Evolutionary conservation across 371 early-diverging fungal species (phyloP).

Genomic region (Fennellomyces sp.): DNA sequence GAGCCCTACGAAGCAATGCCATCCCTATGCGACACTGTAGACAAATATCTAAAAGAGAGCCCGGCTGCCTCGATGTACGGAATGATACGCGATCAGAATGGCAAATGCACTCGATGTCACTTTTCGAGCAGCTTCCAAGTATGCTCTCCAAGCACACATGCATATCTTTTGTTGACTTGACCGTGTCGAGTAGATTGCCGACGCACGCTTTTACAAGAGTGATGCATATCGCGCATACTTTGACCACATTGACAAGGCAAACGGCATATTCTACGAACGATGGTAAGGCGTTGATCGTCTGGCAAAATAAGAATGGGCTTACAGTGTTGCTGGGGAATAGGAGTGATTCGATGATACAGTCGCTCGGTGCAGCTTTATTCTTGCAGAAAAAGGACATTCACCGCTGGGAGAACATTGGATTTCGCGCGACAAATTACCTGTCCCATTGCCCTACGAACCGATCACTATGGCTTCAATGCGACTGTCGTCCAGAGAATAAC

Average conservation of each 20-base stretch:
- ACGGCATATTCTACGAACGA: constrained; percentile 94
- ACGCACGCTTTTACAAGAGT: constrained; percentile 33
- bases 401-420: constrained; percentile 45
- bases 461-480: constrained; percentile 23
- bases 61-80: constrained; percentile 15
- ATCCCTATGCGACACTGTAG: constrained; percentile 71
- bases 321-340: constrained; percentile 10
- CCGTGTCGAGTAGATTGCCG: constrained; percentile 25
- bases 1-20: constrained; percentile 68
- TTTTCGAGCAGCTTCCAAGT: constrained; percentile 71
- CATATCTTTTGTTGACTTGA: neutral
- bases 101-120: constrained; percentile 70
- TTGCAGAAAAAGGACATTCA: constrained; percentile 43
- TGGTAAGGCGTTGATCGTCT: too few species aligned
- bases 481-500: constrained; percentile 40
- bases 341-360: constrained; percentile 48
- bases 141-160: neutral
- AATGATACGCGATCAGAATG: constrained; percentile 19
- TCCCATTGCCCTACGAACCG: constrained; percentile 35
- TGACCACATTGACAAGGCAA: constrained; percentile 73
- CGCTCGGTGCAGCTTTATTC: constrained; percentile 39
- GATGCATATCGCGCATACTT: constrained; percentile 80
- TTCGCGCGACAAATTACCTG: constrained; percentile 34
- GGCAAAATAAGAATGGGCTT: neutral
- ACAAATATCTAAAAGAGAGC: constrained; percentile 50